Base-by-base conservation (phyloP, 192 early-diverging fungal species). In the Backusella westeae region DNA sequence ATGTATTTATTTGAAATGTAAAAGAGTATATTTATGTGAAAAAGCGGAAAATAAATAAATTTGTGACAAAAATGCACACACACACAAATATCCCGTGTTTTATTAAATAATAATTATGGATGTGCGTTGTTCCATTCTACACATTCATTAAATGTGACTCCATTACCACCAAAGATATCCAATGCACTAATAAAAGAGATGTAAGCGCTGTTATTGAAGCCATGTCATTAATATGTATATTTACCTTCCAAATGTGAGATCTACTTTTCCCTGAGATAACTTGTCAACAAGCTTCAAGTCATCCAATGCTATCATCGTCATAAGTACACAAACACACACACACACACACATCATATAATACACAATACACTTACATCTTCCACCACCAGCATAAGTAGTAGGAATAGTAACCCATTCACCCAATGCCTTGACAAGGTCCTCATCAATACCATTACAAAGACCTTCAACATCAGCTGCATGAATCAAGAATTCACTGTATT, bases 381-480 rank as follows among this genome's bases (percentile, higher is more conserved):
- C 94, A 14, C 98, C 98, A 53, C 98, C 98, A 0, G 98, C 98
- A 84, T 99, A 99, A 0, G 97, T 98, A 19, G 92, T 93, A 8
- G 97, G 96, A 74, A 99, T 92, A 1, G 87, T 86, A 21, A 89
- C 89, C 95, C 96, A 96, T 78, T 90, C 87, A 2, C 93, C 98
- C 21, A 98, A 81, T 89, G 90, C 77, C 84, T 86, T 72, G 0
- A 99, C 98, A 32, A 99, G 91, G 8, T 91, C 89, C 74, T 87
- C 82, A 75, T 99, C 98, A 71, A 99, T 95, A 9, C 98, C 98
- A 56, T 92, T 86, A 80, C 96, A 98, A 34, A 98, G 84, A 4
- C 98, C 98, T 77, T 99, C 98, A 34, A 99, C 97, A 80, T 99
- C 97, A 2, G 98, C 96, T 1, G 98, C 98, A 82, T 99, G 98